phyloP scores from a whole-genome alignment of 2,329 filamentous ascomycete species.

The Neofusicoccum cordaticola region DNA sequence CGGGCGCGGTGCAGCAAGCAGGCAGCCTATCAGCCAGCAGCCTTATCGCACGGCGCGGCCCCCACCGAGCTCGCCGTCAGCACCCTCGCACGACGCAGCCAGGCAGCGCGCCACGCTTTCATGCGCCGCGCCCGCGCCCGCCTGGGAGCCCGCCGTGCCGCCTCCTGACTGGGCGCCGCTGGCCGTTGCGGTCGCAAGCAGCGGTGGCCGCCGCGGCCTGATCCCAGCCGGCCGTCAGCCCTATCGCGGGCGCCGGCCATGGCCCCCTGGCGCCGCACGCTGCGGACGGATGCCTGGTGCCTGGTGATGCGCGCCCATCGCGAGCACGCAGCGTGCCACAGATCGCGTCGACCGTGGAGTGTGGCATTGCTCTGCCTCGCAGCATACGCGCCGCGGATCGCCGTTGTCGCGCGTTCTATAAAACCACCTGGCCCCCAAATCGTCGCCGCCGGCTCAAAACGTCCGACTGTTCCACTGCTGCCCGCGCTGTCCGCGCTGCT shows the following conservation, averaged over 20 bases:
- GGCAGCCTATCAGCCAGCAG: background rate
- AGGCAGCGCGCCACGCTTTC: background rate
- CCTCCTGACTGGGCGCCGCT: background rate
- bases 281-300: background rate
- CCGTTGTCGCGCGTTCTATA: background rate
- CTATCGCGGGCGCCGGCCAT: constrained; percentile 1
- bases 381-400: too few relatives aligned
- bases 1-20: background rate
- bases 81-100: background rate
- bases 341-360: background rate
- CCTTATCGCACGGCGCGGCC: background rate
- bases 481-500: background rate
- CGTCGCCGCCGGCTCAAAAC: background rate
- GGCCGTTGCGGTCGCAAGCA: background rate
- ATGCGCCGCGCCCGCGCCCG: background rate
- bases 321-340: background rate
- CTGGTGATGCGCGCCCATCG: background rate
- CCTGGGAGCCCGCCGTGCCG: background rate
- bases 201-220: background rate
- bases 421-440: constrained; percentile 2
- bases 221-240: background rate
- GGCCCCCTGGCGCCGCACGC: background rate
- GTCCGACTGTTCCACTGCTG: background rate
- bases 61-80: background rate
- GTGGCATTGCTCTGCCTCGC: too few relatives aligned